phyloP scores from a whole-genome alignment of 345 rosid genomes.

The Boechera retrofracta region DNA sequence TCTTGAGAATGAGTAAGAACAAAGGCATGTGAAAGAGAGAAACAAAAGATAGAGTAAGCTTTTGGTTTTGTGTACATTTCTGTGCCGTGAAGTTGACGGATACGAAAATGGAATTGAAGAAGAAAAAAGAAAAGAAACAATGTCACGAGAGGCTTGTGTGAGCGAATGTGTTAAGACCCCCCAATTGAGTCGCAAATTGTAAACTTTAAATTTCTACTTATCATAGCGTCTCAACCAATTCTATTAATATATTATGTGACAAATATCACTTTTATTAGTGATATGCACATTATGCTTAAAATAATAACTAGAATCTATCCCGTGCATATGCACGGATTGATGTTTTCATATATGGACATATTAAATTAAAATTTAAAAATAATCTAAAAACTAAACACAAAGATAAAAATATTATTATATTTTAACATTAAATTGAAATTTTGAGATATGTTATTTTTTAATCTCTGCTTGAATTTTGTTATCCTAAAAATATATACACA shows the following conservation, averaged over 20 bases:
- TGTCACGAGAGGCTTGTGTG: constrained; percentile 36
- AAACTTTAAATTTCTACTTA: background rate
- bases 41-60: constrained; percentile 36
- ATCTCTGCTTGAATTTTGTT: too few relatives aligned
- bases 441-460: too few relatives aligned
- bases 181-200: background rate
- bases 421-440: too few relatives aligned
- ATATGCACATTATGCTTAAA: background rate
- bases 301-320: too few relatives aligned
- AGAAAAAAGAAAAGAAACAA: background rate
- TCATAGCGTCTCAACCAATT: constrained; percentile 24
- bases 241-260: constrained; percentile 21
- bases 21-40: constrained; percentile 32
- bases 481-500: too few relatives aligned
- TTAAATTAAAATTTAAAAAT: too few relatives aligned
- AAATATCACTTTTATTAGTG: background rate
- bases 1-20: constrained; percentile 35
- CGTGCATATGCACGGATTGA: too few relatives aligned
- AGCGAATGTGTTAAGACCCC: background rate
- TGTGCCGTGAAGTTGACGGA: constrained; percentile 45
- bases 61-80: constrained; percentile 33
- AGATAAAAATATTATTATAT: too few relatives aligned
- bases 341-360: too few relatives aligned
- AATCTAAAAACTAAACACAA: too few relatives aligned
- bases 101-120: constrained; percentile 23